Percentiles rank a stretch among this genome's conserved stretches.
Conservation (phyloP, 371 early-diverging fungal species). For the Mortierella polycephala region DNA sequence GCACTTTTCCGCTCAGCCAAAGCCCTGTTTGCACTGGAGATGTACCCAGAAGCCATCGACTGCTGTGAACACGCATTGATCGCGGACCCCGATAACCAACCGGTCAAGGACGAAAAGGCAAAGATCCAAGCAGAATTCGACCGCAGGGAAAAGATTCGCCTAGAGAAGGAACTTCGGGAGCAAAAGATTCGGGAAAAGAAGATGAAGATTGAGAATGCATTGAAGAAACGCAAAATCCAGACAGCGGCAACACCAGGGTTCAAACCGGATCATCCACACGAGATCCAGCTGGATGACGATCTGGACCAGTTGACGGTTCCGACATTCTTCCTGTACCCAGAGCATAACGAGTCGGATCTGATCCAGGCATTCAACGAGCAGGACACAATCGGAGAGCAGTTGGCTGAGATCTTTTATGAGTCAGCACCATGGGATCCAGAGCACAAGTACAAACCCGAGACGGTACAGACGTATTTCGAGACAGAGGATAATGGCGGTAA, state of each 20-base stretch:
- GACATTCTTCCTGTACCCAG: constrained; percentile 94
- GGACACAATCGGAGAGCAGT: constrained; percentile 84
- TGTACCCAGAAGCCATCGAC: constrained; percentile 85
- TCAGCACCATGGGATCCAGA: constrained; percentile 87
- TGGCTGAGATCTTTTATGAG: constrained; percentile 85
- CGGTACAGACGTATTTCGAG: constrained; percentile 85
- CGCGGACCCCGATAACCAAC: constrained; percentile 77
- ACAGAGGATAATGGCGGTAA: constrained; percentile 67
- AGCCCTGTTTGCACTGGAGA: constrained; percentile 83
- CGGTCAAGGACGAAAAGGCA: constrained; percentile 61
- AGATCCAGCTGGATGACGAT: constrained; percentile 73
- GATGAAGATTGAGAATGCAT: constrained; percentile 22
- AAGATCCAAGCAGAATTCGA: constrained; percentile 61
- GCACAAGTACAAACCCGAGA: constrained; percentile 72
- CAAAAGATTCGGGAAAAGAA: constrained; percentile 61
- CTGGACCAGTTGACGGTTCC: constrained; percentile 83
- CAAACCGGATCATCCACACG: constrained; percentile 59
- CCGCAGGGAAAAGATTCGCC: constrained; percentile 55
- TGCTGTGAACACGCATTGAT: constrained; percentile 79
- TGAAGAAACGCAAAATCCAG: constrained; percentile 66
- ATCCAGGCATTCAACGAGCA: constrained; percentile 88
- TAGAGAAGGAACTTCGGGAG: constrained; percentile 60
- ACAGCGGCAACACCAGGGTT: constrained; percentile 59
- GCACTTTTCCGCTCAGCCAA: constrained; percentile 92
- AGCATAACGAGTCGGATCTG: constrained; percentile 91